Evolutionary conservation across 1,139 yeast genomes (phyloP).

Genomic region (Suhomyces atakaporum): DNA sequence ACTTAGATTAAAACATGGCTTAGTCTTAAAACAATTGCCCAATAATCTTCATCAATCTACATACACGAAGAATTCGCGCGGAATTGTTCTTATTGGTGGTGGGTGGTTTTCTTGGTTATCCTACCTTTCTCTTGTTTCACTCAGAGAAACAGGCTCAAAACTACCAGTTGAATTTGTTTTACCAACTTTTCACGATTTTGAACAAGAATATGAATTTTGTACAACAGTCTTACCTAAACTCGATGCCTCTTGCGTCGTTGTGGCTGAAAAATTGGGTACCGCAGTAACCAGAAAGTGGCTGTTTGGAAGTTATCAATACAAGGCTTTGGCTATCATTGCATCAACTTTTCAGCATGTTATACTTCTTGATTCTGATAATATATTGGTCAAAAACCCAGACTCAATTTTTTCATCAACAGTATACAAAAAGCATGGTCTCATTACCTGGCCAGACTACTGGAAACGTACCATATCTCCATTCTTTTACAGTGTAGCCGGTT

Average conservation of each 20-base stretch:
- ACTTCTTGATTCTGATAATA: conserved; percentile 45
- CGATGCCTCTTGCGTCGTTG: conserved; percentile 20
- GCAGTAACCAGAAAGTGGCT: conserved; percentile 35
- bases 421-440: conserved; percentile 56
- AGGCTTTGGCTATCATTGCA: conserved; percentile 40
- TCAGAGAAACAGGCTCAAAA: conserved; percentile 37
- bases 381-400: conserved; percentile 39
- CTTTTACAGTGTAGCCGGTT: conserved; percentile 65
- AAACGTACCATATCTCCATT: conserved; percentile 67
- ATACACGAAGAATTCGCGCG: conserved; percentile 29
- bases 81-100: conserved; percentile 43
- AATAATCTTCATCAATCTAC: conserved; percentile 24
- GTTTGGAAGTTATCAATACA: conserved; percentile 40
- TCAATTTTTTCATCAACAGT: conserved; percentile 54
- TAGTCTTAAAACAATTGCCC: conserved; percentile 29
- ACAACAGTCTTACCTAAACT: conserved; percentile 15
- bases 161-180: conserved; percentile 40
- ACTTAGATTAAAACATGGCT: conserved; percentile 26
- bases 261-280: conserved; percentile 39
- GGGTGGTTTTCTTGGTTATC: conserved; percentile 41
- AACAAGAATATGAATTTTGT: conserved; percentile 19
- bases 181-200: conserved; percentile 35
- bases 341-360: conserved; percentile 45
- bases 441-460: conserved; percentile 88
- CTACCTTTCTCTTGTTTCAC: conserved; percentile 34